phyloP scores from a whole-genome alignment of 2,329 filamentous ascomycete species.

The Penicillium sp. region DNA sequence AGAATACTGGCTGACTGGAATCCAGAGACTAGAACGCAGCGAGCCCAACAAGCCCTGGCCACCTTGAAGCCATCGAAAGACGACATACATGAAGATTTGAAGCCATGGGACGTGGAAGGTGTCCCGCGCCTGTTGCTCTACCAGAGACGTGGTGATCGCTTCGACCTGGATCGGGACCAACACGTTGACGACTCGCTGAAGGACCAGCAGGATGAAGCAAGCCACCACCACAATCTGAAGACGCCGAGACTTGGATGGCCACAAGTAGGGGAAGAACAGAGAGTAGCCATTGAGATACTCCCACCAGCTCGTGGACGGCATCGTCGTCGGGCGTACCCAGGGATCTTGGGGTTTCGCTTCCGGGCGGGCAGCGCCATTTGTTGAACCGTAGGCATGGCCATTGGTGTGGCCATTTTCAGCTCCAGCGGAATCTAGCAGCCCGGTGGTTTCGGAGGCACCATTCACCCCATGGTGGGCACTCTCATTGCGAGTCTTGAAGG shows the following conservation, averaged over 20 bases:
- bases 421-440: constrained; percentile 45
- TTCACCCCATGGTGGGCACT: constrained; percentile 38
- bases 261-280: constrained; percentile 94
- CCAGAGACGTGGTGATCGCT: constrained; percentile 75
- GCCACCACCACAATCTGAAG: constrained; percentile 79
- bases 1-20: constrained; percentile 95
- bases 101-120: constrained; percentile 69
- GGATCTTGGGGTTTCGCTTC: constrained; percentile 62
- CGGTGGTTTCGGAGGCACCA: constrained; percentile 47
- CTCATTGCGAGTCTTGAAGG: constrained; percentile 47
- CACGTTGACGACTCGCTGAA: constrained; percentile 84
- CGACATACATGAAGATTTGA: constrained; percentile 74
- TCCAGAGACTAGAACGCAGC: constrained; percentile 83
- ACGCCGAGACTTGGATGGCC: constrained; percentile 79
- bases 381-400: constrained; percentile 57
- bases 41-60: constrained; percentile 86
- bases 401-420: constrained; percentile 53
- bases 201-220: constrained; percentile 78
- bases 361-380: constrained; percentile 43
- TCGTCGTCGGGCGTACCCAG: constrained; percentile 86
- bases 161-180: constrained; percentile 83
- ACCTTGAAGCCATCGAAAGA: constrained; percentile 82
- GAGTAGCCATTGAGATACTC: constrained; percentile 92
- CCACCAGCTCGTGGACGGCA: constrained; percentile 90
- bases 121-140: constrained; percentile 56